Evolutionary conservation across 2,329 filamentous ascomycete species (phyloP).

Genomic region (Pyrenophora tritici-repentis): DNA sequence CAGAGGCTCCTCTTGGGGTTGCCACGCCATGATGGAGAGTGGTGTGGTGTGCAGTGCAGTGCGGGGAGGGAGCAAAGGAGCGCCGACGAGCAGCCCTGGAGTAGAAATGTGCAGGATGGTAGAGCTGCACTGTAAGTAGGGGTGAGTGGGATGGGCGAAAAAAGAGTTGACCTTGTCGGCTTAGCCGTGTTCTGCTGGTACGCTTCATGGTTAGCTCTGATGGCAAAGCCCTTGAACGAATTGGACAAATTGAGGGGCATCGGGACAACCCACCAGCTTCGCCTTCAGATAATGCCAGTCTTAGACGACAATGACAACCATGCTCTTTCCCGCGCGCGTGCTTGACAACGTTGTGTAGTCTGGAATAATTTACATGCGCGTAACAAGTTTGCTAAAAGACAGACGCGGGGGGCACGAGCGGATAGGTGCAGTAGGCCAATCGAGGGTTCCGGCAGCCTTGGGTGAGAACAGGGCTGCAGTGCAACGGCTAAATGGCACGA

Average conservation of each 20-base stretch:
- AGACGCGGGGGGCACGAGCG: slow-evolving; percentile 37
- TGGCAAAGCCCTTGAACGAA: slow-evolving; percentile 26
- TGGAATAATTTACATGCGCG: slow-evolving; percentile 28
- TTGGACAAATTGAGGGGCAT: slow-evolving; percentile 23
- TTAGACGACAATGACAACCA: too few relatives aligned
- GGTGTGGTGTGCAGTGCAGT: slow-evolving; percentile 20
- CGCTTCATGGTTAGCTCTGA: slow-evolving; percentile 41
- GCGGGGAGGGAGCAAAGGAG: slow-evolving; percentile 15
- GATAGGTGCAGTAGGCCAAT: slow-evolving; percentile 28
- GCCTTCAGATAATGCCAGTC: slow-evolving; percentile 37
- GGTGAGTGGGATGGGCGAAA: slow-evolving; percentile 13
- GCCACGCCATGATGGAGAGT: slow-evolving; percentile 75
- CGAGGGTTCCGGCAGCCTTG: slow-evolving; percentile 20
- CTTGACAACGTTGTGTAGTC: slow-evolving; percentile 17
- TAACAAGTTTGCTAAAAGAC: slow-evolving; percentile 39
- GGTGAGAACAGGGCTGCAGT: slow-evolving; percentile 31
- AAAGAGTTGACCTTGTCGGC: slow-evolving; percentile 27
- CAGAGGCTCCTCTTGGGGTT: slow-evolving; percentile 84
- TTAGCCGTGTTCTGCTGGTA: slow-evolving; percentile 37
- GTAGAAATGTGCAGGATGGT: slow-evolving; percentile 7
- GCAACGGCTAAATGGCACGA: slow-evolving; percentile 17
- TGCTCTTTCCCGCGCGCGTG: background rate
- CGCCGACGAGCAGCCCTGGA: slow-evolving; percentile 9
- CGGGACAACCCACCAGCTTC: slow-evolving; percentile 36
- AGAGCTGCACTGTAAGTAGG: slow-evolving; percentile 10